Percentiles rank a stretch among this genome's conserved stretches.
Evolutionary conservation across 768 basidiomycete genomes (phyloP).

Genomic region (Kwoniella europaea): DNA sequence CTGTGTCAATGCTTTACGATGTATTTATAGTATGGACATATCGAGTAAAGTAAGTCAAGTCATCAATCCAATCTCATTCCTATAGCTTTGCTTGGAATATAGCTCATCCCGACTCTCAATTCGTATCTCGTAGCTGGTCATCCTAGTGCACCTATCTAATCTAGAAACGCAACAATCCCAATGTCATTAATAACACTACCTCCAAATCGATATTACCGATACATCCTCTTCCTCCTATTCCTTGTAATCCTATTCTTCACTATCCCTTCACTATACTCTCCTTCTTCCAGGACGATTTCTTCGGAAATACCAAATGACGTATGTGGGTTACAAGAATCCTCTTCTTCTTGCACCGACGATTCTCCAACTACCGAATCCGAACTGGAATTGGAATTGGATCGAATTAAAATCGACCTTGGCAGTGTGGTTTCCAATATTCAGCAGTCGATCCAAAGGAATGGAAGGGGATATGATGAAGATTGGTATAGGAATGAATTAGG

Average conservation of each 20-base stretch:
- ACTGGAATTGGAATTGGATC: neutral
- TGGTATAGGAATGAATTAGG: slow-evolving; percentile 2
- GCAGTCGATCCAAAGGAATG: neutral
- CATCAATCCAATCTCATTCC: no score
- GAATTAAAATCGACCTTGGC: neutral
- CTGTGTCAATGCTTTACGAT: no score
- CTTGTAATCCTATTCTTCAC: neutral
- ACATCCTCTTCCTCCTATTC: neutral
- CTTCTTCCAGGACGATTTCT: neutral
- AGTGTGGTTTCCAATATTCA: neutral
- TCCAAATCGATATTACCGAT: neutral
- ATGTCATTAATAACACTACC: neutral
- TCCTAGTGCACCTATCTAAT: no score
- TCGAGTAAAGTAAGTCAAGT: no score
- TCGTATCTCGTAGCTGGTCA: no score
- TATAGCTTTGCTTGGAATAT: no score
- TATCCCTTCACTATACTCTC: neutral
- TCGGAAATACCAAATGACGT: neutral
- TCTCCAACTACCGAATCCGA: neutral
- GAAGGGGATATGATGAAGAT: neutral
- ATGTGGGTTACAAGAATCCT: neutral
- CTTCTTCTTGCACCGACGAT: neutral
- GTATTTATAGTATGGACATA: no score
- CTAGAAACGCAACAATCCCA: neutral
- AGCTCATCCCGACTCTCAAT: no score